Evolutionary conservation across 345 rosid species (phyloP).

Genomic region (Microthlaspi erraticum): DNA sequence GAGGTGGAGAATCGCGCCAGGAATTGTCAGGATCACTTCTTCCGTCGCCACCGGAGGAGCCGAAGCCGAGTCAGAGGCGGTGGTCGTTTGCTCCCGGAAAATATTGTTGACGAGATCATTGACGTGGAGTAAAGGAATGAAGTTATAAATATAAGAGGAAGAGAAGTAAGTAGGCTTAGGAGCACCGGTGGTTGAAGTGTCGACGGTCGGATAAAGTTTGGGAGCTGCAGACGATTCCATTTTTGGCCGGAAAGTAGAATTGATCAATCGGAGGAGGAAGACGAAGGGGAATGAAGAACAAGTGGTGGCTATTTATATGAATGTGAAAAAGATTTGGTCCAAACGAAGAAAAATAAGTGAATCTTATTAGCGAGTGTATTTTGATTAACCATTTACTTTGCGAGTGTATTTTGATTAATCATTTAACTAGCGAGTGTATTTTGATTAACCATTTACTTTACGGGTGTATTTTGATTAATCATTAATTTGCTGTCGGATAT

Average conservation of each 20-base stretch:
- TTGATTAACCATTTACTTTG: too few species aligned
- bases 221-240: constrained; percentile 48
- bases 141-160: constrained; percentile 41
- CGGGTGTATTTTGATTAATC: not conserved
- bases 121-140: constrained; percentile 67
- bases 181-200: constrained; percentile 46
- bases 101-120: constrained; percentile 59
- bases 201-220: constrained; percentile 61
- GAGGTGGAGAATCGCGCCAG: constrained; percentile 80
- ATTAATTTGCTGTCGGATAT: constrained; percentile 22
- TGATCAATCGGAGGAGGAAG: constrained; percentile 8
- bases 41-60: constrained; percentile 69
- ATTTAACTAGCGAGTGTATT: too few species aligned
- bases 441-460: too few species aligned
- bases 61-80: constrained; percentile 45
- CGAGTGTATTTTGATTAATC: too few species aligned
- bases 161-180: constrained; percentile 14
- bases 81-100: constrained; percentile 48
- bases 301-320: constrained; percentile 21
- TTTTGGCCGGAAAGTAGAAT: constrained; percentile 32
- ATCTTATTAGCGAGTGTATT: constrained; percentile 10
- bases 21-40: constrained; percentile 62
- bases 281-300: too few species aligned
- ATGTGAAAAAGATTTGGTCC: constrained; percentile 19
- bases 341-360: not conserved